These are phyloP conservation scores for Staphylotrichum longicolle DNA, from an alignment of 495 filamentous ascomycete genomes.

Conservation along the genomic window DNA sequence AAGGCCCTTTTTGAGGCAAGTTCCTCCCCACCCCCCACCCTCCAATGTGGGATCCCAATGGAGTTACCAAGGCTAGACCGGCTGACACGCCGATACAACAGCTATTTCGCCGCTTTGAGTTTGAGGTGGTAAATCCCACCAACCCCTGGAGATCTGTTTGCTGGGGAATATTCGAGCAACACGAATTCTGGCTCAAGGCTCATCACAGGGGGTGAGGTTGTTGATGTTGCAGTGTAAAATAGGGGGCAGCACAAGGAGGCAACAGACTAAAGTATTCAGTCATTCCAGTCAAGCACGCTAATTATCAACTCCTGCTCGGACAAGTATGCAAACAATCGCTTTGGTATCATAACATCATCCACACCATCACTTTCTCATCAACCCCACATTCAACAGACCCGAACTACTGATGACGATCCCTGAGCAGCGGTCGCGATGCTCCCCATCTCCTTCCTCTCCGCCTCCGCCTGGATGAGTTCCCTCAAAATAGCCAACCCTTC, in stretches of 20 bases:
- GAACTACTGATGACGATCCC: no score
- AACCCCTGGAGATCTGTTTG: slow-evolving; percentile 21
- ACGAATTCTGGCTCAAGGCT: slow-evolving; percentile 19
- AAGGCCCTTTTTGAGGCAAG: slow-evolving; percentile 31
- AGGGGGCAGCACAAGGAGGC: not conserved
- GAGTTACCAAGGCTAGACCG: not conserved
- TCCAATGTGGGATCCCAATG: not conserved
- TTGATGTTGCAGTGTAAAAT: not conserved
- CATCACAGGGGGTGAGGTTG: not conserved
- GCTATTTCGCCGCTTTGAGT: slow-evolving; percentile 26
- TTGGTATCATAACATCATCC: not conserved
- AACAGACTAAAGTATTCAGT: no score
- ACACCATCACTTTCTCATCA: no score
- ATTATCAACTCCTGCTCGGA: no score
- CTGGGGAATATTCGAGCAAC: slow-evolving; percentile 3
- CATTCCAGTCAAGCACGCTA: not conserved
- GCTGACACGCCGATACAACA: not conserved
- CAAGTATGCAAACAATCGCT: not conserved
- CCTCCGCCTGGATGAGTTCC: slow-evolving; percentile 39
- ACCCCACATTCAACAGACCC: no score
- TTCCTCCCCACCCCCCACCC: not conserved
- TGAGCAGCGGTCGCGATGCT: no score
- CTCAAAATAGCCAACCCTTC: slow-evolving; percentile 39
- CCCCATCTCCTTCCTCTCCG: not conserved
- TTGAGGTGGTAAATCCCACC: slow-evolving; percentile 22